Evolutionary conservation across 73 alveolate species (phyloP).

Genomic region (Tetrahymena borealis): DNA sequence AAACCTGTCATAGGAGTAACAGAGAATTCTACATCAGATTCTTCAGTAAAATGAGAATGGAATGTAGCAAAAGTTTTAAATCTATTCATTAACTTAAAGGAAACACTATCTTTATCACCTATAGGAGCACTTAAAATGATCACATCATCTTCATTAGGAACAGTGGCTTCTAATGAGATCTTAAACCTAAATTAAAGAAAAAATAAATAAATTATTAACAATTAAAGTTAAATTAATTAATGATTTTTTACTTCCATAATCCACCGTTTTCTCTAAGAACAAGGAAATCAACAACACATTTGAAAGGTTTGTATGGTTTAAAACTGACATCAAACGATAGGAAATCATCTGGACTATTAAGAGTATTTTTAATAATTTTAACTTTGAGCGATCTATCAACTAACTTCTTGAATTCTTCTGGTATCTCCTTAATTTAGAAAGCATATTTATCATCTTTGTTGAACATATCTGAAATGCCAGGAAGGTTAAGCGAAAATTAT

Average conservation of each 20-base stretch:
- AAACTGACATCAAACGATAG: constrained; percentile 83
- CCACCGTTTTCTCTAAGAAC: constrained; percentile 93
- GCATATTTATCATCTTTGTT: constrained; percentile 61
- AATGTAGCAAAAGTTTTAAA: constrained; percentile 87
- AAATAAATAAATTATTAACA: not conserved
- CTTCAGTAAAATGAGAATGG: constrained; percentile 93
- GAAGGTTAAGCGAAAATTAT: constrained; percentile 23
- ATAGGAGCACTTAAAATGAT: constrained; percentile 86
- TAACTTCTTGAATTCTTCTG: constrained; percentile 67
- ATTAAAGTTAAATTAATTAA: not conserved
- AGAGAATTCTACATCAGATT: constrained; percentile 87
- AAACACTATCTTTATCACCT: constrained; percentile 82
- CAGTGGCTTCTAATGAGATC: constrained; percentile 87
- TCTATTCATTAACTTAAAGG: constrained; percentile 87
- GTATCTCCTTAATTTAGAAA: constrained; percentile 77
- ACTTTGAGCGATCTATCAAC: constrained; percentile 86
- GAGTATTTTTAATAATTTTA: constrained; percentile 67
- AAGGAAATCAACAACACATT: constrained; percentile 83
- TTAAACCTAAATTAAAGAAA: constrained; percentile 42
- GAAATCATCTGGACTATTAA: constrained; percentile 60
- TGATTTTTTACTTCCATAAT: constrained; percentile 78
- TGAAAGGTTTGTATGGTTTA: constrained; percentile 94
- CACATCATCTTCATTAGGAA: constrained; percentile 95
- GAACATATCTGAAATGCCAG: constrained; percentile 31
- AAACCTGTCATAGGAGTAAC: constrained; percentile 90